Evolutionary conservation across 768 basidiomycete species (phyloP).

Genomic region (Termitomyces bulborhizus): DNA sequence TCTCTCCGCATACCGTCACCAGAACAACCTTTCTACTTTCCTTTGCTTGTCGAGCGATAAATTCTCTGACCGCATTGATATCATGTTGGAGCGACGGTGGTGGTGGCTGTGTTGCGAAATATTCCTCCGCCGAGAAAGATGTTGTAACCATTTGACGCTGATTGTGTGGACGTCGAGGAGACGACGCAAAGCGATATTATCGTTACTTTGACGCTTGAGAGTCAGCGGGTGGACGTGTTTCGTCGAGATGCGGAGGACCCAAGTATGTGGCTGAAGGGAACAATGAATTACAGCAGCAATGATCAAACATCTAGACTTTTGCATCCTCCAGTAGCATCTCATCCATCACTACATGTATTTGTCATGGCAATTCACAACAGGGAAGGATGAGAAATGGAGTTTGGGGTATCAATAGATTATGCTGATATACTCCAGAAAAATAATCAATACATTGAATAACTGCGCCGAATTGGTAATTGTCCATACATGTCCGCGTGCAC

Average conservation of each 20-base stretch:
- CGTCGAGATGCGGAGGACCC: background rate
- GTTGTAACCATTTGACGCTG: constrained; percentile 11
- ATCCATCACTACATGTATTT: background rate
- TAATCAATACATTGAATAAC: background rate
- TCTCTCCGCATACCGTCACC: constrained; percentile 68
- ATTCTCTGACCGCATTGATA: constrained; percentile 56
- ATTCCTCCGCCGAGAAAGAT: constrained; percentile 79
- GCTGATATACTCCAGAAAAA: constrained; percentile 6
- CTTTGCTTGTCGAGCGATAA: constrained; percentile 61
- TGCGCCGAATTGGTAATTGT: background rate
- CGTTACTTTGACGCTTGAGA: background rate
- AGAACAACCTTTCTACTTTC: constrained; percentile 77
- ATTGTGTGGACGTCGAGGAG: background rate
- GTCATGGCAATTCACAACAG: no score
- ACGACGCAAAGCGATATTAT: background rate
- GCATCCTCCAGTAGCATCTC: background rate
- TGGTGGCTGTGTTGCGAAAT: constrained; percentile 83
- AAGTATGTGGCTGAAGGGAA: background rate
- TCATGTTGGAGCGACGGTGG: constrained; percentile 70
- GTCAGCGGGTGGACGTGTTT: background rate
- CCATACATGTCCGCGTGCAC: background rate
- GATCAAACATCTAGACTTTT: background rate
- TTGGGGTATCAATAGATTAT: constrained; percentile 7
- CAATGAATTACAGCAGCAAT: background rate
- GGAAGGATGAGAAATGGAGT: background rate